A percentile compares a stretch with the other conserved stretches of the same genome.
Conservation (phyloP, 139 green algal genomes). For the Coccomyxa sp. region DNA sequence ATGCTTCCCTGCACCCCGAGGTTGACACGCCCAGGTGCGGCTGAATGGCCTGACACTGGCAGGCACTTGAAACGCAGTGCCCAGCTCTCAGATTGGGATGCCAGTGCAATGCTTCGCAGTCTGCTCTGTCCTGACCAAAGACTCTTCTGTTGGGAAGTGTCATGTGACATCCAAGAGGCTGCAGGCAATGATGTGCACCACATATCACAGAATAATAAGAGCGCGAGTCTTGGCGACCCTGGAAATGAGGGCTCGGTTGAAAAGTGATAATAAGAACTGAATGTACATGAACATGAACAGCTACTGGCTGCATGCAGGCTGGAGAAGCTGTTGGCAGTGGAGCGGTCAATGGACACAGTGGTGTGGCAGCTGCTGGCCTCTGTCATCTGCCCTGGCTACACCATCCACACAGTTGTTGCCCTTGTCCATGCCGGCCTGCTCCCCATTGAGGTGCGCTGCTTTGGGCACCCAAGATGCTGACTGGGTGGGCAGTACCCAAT, state of each 20-base stretch:
- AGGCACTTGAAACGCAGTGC: no score
- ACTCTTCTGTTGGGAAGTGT: background rate
- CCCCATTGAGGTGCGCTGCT: conserved; percentile 14
- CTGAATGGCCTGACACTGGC: no score
- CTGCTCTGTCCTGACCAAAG: background rate
- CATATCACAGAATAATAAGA: no score
- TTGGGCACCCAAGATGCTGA: background rate
- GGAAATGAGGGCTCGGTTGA: no score
- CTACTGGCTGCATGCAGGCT: conserved; percentile 26
- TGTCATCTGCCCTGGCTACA: conserved; percentile 53
- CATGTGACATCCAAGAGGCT: background rate
- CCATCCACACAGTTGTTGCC: conserved; percentile 69
- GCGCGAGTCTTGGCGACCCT: no score
- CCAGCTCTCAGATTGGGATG: background rate
- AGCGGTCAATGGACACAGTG: conserved; percentile 64
- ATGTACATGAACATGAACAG: no score
- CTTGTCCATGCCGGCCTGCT: conserved; percentile 32
- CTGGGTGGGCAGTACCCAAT: no score
- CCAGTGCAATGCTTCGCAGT: background rate
- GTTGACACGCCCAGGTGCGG: conserved; percentile 17
- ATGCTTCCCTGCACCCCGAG: conserved; percentile 11
- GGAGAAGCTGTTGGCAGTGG: conserved; percentile 37
- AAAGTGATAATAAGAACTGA: no score
- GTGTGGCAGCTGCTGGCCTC: conserved; percentile 71
- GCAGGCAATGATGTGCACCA: no score